Evolutionary conservation across 352 stramenopile species (phyloP).

Genomic region (Phytophthora chlamydospora): DNA sequence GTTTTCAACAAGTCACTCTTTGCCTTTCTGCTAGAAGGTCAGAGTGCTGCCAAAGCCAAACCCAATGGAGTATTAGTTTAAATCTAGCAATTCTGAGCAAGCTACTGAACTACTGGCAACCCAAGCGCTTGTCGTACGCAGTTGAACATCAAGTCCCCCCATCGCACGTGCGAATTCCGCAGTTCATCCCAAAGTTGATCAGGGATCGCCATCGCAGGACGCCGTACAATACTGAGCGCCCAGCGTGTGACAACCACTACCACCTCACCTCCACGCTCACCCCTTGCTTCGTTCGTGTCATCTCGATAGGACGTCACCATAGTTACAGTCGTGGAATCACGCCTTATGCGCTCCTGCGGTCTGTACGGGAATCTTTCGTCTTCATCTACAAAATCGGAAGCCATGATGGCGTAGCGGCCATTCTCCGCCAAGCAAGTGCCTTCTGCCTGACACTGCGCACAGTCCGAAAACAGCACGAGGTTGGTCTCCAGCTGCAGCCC

Average conservation of each 20-base stretch:
- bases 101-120: slow-evolving; percentile 21
- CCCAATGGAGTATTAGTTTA: too few species aligned
- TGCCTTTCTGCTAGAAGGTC: too few species aligned
- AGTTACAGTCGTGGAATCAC: slow-evolving; percentile 48
- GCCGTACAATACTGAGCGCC: slow-evolving; percentile 28
- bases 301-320: slow-evolving; percentile 41
- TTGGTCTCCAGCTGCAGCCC: slow-evolving; percentile 50
- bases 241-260: slow-evolving; percentile 39
- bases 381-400: slow-evolving; percentile 56
- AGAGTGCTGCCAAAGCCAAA: too few species aligned
- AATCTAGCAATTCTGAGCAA: too few species aligned
- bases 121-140: slow-evolving; percentile 39
- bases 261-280: slow-evolving; percentile 20
- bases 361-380: slow-evolving; percentile 61
- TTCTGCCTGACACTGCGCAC: slow-evolving; percentile 6
- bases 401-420: slow-evolving; percentile 43
- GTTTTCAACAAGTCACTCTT: too few species aligned
- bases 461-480: slow-evolving; percentile 46
- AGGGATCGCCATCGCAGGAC: slow-evolving; percentile 23
- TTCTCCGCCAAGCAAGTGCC: slow-evolving; percentile 19
- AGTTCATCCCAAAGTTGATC: slow-evolving; percentile 23
- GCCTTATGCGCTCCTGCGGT: slow-evolving; percentile 47
- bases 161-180: slow-evolving; percentile 29
- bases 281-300: background rate
- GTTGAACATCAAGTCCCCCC: slow-evolving; percentile 38